Evolutionary conservation across 2,329 filamentous ascomycete species (phyloP), one percentile per base, ranked within the genome.

Genomic region (Rhynchosporium secalis): DNA sequence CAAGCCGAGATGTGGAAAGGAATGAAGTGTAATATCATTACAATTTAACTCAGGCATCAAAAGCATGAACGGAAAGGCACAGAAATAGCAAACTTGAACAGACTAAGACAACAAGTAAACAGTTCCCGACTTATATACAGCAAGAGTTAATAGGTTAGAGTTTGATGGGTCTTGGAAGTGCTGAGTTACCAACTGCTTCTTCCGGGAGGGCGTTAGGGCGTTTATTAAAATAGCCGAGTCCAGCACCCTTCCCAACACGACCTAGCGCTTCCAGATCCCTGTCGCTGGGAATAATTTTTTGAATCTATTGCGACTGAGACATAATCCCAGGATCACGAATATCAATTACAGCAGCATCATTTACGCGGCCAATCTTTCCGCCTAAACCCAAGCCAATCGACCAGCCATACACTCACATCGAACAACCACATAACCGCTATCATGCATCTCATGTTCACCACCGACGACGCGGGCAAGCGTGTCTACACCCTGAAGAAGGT

Each of bases 401-500:
- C 28, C 20, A 33, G 45, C 20, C 26, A 36, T 31, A 1, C 40
- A 12, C 29, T 56, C 8, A 5, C 9, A 1, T 29, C 36, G 9
- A 46, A 46, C 36, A 3, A 29, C 46, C 28, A 6, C 31, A 38
- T 15, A 57, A 46, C 57, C 58, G 48, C 60, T 58, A 71, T 49
- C 60, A 89, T 88, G 86, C 86, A 89, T 87, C 81, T 89, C 68
- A 88, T 88, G 95, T 96, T 94, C 86, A 95, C 90, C 67, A 81
- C 93, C 79, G 90, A 92, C 78, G 77, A 83, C 71, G 80, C 84
- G 65, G 93, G 94, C 83, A 94, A 92, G 82, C 92, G 94, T 77
- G 80, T 89, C 73, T 99, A 98, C 84, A 98, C 95, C 54, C 86
- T 98, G 69, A 94, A 97, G 81, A 97, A 98, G 82, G 86, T 96